phyloP scores from a whole-genome alignment of 768 basidiomycete species.

The Boletellus sp. region DNA sequence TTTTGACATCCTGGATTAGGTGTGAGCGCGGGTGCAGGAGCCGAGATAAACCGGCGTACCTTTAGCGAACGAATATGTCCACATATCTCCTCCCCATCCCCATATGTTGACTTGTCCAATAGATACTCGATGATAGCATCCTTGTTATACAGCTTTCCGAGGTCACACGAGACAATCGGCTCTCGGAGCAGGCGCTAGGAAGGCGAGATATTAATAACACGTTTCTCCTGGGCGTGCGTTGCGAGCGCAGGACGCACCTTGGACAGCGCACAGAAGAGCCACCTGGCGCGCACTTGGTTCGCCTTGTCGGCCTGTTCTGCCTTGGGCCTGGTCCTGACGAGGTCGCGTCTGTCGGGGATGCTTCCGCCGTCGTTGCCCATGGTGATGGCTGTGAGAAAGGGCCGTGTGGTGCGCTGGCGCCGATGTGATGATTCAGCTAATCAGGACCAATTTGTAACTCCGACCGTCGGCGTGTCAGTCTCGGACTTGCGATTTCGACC shows the following conservation, averaged over 20 bases:
- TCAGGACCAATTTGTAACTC: neutral
- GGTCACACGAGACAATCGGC: conserved; percentile 85
- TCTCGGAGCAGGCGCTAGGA: conserved; percentile 75
- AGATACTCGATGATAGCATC: conserved; percentile 90
- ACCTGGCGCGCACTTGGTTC: conserved; percentile 81
- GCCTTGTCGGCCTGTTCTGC: conserved; percentile 89
- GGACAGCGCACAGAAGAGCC: conserved; percentile 93
- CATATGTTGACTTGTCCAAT: conserved; percentile 76
- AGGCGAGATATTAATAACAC: neutral
- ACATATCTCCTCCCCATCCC: conserved; percentile 90
- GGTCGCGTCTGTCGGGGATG: conserved; percentile 78
- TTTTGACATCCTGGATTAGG: conserved; percentile 71
- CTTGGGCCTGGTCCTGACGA: conserved; percentile 72
- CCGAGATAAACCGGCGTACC: conserved; percentile 44
- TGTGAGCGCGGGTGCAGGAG: neutral
- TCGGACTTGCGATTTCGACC: neutral
- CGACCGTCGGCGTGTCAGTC: neutral
- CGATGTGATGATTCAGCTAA: conserved; percentile 6
- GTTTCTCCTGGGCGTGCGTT: neutral
- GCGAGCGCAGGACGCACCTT: conserved; percentile 54
- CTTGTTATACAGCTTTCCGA: conserved; percentile 96
- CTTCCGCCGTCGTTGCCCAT: conserved; percentile 92
- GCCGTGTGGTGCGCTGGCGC: neutral
- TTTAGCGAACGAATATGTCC: conserved; percentile 88
- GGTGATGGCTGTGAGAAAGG: conserved; percentile 10